Evolutionary conservation across 768 basidiomycete genomes (phyloP), one percentile per base, ranked within the genome.

Genomic region (Tulasnella sp.): DNA sequence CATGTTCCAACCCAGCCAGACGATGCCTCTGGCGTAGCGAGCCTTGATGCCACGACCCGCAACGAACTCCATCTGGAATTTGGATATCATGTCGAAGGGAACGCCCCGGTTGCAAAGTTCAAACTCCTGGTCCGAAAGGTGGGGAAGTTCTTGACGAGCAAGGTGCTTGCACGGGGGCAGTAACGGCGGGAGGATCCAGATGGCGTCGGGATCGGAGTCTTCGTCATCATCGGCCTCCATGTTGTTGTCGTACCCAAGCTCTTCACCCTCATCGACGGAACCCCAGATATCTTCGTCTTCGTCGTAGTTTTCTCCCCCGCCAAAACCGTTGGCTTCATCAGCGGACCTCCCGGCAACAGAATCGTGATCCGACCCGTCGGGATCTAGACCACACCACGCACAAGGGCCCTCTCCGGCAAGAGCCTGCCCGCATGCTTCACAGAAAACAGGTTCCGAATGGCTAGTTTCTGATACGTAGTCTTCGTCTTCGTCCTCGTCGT

Each of bases 41-140:
- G 37, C 37, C 34, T 40, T 4, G 27, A 57, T 34, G 4, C 54
- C 55, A 8, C 55, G 41, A 5, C 15, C 25, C 19, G 55, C 6
- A 36, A 45, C 41, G 42, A 45, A 57, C 23, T 27, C 21, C 17
- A 56, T 37, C 3, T 42, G 19, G 55, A 32, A 57, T n/a, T 46
- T 57, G 40, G 25, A 32, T 19, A 57, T 57, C 55, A 57, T 48
- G 42, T 57, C 55, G 55, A 31, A 57, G 17, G 55, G 55, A 45
- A 46, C 55, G 45, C 55, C 55, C 2, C 55, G 55, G 27, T 31
- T 32, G 42, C 55, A 57, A 2, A 57, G 42, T 9, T 45, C 35
- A 21, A 57, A 45, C 12, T 57, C 40, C 31, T 32, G 21, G 29
- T 42, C 4, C 25, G 31, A 27, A 32, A 48, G 41, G 11, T 57